Base-by-base conservation (phyloP, 2,329 filamentous ascomycete species). In the Dactylellina haptotyla region DNA sequence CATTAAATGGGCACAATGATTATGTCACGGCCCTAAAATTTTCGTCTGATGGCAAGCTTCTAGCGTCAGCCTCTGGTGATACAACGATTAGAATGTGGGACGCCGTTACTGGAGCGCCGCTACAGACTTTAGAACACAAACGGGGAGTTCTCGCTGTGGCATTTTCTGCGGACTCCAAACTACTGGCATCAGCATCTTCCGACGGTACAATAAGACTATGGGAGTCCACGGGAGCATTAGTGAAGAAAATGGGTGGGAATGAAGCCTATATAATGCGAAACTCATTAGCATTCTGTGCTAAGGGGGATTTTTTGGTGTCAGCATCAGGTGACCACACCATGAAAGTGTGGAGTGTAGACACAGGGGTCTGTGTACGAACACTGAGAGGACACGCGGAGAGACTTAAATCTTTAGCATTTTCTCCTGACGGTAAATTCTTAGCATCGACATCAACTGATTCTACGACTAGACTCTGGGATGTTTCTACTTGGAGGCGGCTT, bases 391-490 rank as follows among this genome's bases (percentile, higher is more conserved):
- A 20, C 10, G 9, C 8, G 43, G 12, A 16, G 8, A 5, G 8
- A 18, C 8, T 9, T 46, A 23, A 25, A 20, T 5, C 16, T 10
- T 9, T 62, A 5, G 46, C 25, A 25, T 98, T 98, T 82, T 97
- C 92, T 0, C 92, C 94, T 0, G 93, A 98, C 79, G 93, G 93
- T 34, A 85, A 87, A 6, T 86, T 93, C 66, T 92, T 99, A 78
- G 94, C 95, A 28, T 46, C 16, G 6, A 16, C 45, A 50, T 25
- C 2, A 2, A 8, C 6, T 10, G 48, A 56, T 16, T 16, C 12
- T 6, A 43, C 48, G 20, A 23, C 56, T 37, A 56, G 16, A 14
- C 20, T 65, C 4, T 65, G 32, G 48, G 61, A 58, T 37, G 6
- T 18, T 8, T 20, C 2, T 16, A 14, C 53, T 5, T 10, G 37